Evolutionary conservation across 1,139 yeast species (phyloP).

Genomic region (Candida gigantensis): DNA sequence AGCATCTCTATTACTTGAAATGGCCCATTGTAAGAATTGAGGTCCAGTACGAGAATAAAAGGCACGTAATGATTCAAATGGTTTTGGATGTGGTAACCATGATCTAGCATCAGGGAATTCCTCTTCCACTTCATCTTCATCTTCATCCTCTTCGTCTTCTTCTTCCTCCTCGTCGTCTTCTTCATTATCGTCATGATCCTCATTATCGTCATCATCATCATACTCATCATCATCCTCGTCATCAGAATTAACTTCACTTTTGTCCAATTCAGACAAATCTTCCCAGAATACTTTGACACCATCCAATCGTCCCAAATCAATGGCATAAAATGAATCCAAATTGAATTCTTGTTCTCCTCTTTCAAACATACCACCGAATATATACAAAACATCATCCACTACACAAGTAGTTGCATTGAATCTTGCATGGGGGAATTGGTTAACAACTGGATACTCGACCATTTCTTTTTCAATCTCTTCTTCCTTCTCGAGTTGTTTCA

Average conservation of each 20-base stretch:
- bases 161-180: conserved; percentile 54
- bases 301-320: conserved; percentile 84
- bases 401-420: conserved; percentile 88
- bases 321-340: conserved; percentile 81
- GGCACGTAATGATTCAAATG: conserved; percentile 82
- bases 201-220: conserved; percentile 60
- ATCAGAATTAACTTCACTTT: conserved; percentile 29
- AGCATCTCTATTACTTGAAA: conserved; percentile 79
- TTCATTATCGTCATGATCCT: conserved; percentile 65
- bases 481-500: conserved; percentile 34
- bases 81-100: conserved; percentile 96
- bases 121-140: conserved; percentile 62
- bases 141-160: conserved; percentile 61
- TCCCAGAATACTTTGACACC: conserved; percentile 93
- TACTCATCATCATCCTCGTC: conserved; percentile 40
- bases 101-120: conserved; percentile 90
- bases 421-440: conserved; percentile 79
- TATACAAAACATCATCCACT: conserved; percentile 77
- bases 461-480: conserved; percentile 40
- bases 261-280: conserved; percentile 51
- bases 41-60: conserved; percentile 89
- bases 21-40: conserved; percentile 88
- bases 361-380: conserved; percentile 94
- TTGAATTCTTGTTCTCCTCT: conserved; percentile 81
- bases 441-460: conserved; percentile 56